Conservation (phyloP, 202 grass and related monocot species). For the Dendrocalamus latiflorus region DNA sequence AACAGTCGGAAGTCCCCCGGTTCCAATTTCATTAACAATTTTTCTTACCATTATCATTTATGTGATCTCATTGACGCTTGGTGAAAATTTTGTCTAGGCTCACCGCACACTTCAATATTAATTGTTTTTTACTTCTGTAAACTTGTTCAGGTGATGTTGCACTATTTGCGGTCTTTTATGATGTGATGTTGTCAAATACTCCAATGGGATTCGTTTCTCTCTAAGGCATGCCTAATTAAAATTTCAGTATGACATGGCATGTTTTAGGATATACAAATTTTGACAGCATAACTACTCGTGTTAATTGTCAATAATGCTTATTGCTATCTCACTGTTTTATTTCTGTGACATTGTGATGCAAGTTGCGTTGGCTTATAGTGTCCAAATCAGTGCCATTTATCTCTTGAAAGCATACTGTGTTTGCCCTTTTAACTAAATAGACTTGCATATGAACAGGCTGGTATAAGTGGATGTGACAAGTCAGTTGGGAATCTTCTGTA, state of each 20-base stretch:
- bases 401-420: not conserved
- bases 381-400: not conserved
- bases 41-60: not conserved
- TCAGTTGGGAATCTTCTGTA: slow-evolving; percentile 84
- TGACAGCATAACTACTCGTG: not conserved
- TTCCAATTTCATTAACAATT: not conserved
- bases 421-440: not conserved
- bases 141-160: not conserved
- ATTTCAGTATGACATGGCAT: not conserved
- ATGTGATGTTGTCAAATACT: not conserved
- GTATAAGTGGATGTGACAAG: slow-evolving; percentile 57
- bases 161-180: not conserved
- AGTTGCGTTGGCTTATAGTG: slow-evolving; percentile 20
- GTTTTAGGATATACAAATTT: not conserved
- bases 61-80: not conserved
- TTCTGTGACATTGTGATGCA: slow-evolving; percentile 17
- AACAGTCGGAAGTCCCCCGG: not conserved
- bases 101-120: not conserved
- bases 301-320: not conserved
- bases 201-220: not conserved
- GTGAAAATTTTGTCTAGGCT: not conserved
- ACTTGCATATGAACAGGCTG: slow-evolving; percentile 43
- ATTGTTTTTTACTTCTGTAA: not conserved
- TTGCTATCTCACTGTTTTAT: not conserved
- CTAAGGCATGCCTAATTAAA: not conserved